phyloP scores from a whole-genome alignment of 163 green algal genomes.

The Volvox carteri region DNA sequence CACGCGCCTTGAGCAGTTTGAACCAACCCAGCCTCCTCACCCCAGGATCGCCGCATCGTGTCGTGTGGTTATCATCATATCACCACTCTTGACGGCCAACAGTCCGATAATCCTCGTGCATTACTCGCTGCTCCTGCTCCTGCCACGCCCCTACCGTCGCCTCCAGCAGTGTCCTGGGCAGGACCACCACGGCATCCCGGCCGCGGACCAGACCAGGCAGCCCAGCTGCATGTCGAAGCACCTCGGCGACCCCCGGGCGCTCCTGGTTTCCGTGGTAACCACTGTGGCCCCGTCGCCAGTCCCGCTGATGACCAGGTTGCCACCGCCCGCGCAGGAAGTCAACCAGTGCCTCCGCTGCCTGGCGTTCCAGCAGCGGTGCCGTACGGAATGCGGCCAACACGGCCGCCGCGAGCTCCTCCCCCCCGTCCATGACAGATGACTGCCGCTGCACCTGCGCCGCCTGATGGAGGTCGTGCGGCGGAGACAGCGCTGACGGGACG shows the following conservation, averaged over 20 bases:
- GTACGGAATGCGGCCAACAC: not conserved
- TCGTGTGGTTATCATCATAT: too few species aligned
- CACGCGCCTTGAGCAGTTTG: too few species aligned
- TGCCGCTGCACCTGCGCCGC: not conserved
- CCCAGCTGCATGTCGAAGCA: not conserved
- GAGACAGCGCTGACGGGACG: not conserved
- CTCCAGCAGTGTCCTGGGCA: constrained; percentile 33
- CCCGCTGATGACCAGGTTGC: not conserved
- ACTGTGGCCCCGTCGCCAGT: too few species aligned
- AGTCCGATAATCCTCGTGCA: constrained; percentile 31
- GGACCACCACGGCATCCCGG: constrained; percentile 36
- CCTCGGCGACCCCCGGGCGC: not conserved
- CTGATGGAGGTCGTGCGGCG: too few species aligned
- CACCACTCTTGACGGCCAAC: too few species aligned
- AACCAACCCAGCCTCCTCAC: too few species aligned
- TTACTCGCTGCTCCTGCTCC: constrained; percentile 15
- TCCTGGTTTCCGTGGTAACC: not conserved
- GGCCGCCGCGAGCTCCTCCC: not conserved
- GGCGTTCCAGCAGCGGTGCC: not conserved
- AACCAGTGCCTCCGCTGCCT: constrained; percentile 6
- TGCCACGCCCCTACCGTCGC: constrained; percentile 34
- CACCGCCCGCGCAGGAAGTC: constrained; percentile 32
- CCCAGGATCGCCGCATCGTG: too few species aligned
- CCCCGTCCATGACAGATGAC: too few species aligned
- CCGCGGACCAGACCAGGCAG: constrained; percentile 23